Base-by-base conservation (phyloP, 163 green algal species). In the Trebouxiophyceae sp. region DNA sequence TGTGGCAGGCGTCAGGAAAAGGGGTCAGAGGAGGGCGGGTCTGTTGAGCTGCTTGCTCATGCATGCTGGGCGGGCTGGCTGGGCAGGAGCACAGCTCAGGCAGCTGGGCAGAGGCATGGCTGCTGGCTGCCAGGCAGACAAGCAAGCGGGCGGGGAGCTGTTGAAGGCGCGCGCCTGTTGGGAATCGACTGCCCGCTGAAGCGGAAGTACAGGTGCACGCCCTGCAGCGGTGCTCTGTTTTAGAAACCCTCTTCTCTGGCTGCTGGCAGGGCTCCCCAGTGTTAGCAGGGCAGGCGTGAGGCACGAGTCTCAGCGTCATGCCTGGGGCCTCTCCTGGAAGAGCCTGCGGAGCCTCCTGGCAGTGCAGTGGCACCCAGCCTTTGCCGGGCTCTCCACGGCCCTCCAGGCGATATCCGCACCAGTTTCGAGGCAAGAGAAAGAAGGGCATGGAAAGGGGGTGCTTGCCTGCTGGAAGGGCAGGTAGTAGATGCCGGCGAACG, bases 401-500 rank as follows among this genome's bases (percentile, higher is more conserved):
- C 39, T 50, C 8, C 39, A 50, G 16, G 39, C 39, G 8, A n/a
- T 50, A 16, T n/a, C 39, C 16, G 8, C 39, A n/a, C 12, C 39
- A 50, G 16, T 8, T 8, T 16, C 39, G 16, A 16, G 16, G 16
- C 39, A n/a, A 16, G 12, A 16, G 8, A 50, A 50, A 16, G 16
- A 50, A 50, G 16, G 39, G 39, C 16, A 50, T n/a, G n/a, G n/a
- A n/a, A n/a, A n/a, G n/a, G n/a, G n/a, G 28, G 3, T 33, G 19
- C 22, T 60, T n/a, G 24, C 59, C 16, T 8, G 20, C n/a, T 62
- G 33, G 54, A 57, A 63, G 7, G 55, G 50, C 33, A 70, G 27
- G 55, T 70, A 70, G 28, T 70, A 70, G 27, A 70, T 63, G 55
- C 54, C 64, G 23, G 64, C 64, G 47, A 63, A 24, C 12, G 23